Evolutionary conservation across 1,139 yeast genomes (phyloP), one percentile per base, ranked within the genome.

Genomic region (Candida albicans): DNA sequence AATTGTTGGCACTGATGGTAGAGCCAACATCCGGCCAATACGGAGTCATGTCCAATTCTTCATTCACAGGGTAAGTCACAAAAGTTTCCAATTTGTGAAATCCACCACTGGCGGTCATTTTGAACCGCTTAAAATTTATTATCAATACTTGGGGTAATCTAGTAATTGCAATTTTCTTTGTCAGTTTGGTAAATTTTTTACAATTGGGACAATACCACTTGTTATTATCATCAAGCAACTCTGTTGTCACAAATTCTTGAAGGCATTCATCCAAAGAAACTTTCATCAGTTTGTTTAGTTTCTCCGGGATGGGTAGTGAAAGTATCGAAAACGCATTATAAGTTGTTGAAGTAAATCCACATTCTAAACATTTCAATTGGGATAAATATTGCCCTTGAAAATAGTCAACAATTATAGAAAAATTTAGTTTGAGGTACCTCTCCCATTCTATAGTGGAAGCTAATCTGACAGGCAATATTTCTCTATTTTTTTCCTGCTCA

Each of bases 381-480:
- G 96, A 87, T 41, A 89, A 78, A 57, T 87, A 87, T 64, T 93
- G 97, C 1, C 97, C 97, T 62, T 90, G 96, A 58, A 89, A 88
- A 44, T 83, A 79, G 57, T 88, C 95, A 3, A 89, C 96, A 26
- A 93, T 77, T 1, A 87, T 78, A 31, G 97, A 90, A 54, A 87
- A 85, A 61, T 93, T 93, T 26, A 91, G 79, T 46, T 86, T 86
- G 44, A 89, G 70, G 59, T 89, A 90, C 48, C 96, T 73, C 58
- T 89, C 96, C 99, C 99, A 93, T 62, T 93, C 98, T 41, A 90
- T 84, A 0, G 96, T 82, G 0, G 96, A 85, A 0, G 97, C 98
- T 33, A 87, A 73, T 48, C 97, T 75, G 6, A 90, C 76, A 1
- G 96, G 88, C 57, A 89, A 65, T 25, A 68, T 65, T 58, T 93